Evolutionary conservation across 1,284 basidiomycete species (phyloP), one percentile per base, ranked within the genome.

Genomic region (Trichosporon coremiiforme): DNA sequence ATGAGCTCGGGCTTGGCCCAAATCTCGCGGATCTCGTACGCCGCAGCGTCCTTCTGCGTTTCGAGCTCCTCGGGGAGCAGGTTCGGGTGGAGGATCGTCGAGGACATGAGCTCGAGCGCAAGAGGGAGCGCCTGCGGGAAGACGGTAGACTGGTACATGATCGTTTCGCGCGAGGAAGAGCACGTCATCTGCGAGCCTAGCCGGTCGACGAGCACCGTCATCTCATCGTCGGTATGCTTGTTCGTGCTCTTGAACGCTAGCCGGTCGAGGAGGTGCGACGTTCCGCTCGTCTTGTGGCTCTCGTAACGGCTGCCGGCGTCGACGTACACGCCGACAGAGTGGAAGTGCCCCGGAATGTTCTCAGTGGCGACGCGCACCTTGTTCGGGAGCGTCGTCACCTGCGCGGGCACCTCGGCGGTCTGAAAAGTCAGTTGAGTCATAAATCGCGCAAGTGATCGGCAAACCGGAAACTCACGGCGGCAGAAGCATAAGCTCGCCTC

Each of bases 61-160:
- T 90, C 89, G 50, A 99, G 85, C 83, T 98, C 96, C 69, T 92
- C 91, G 0, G 87, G 85, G 6, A 89, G 83, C 77, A 98, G 90
- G 0, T 89, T 84, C 2, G 96, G 89, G 78, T 95, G 89, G 68
- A 91, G 87, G 68, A 94, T 90, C 7, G 95, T 97, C 82, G 98
- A 95, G 38, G 95, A 89, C 71, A 99, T 93, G 73, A 99, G 87
- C 38, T 91, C 91, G 68, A 99, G 82, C 7, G 95, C 94, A 17
- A 90, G 86, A 5, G 90, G 89, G 0, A 95, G 92, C 57, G 90
- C 90, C 74, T 90, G 87, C 75, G 94, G 90, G 82, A 96, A 97
- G 79, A 98, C 92, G 63, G 94, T 93, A 17, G 96, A 95, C 84
- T 98, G 96, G 83, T 98, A 99, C 93, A 98, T 95, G 83, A 98